Evolutionary conservation across 768 basidiomycete genomes (phyloP), one percentile per base, ranked within the genome.

Genomic region (Tylopilus rubrobrunneus): DNA sequence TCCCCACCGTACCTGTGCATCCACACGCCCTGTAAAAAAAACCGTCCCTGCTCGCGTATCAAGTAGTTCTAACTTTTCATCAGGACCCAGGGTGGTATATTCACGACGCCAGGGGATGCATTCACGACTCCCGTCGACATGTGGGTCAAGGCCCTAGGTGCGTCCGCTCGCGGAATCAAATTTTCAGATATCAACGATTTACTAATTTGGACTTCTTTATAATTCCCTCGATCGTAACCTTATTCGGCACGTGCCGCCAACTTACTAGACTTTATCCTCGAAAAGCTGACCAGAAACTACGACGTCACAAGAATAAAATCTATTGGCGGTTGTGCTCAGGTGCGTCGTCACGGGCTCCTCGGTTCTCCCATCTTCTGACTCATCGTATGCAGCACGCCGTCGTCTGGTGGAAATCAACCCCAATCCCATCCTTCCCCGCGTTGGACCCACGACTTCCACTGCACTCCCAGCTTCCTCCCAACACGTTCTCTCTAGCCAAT

Each of bases 61-160:
- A 43, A 45, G 50, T 53, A 36, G 47, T 42, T 34, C 65, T 68
- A 45, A 70, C 53, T 21, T 33, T 56, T 49, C 52, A 56, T 15
- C 66, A 92, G 91, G 67, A 93, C 89, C 1, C 86, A 88, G 56
- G 88, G 88, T 45, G 91, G 91, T 6, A 87, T 92, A 54, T 91
- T 91, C 70, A 91, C 87, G 42, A 89, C 87, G 0, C 86, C 87
- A 5, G 89, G 88, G 29, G 89, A 92, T 69, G 89, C 88, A 23
- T 91, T 87, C 66, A 92, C 88, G 37, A 91, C 90, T 7, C 90
- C 91, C 2, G 80, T 93, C 44, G 90, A 93, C 63, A 90, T 92
- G 87, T 92, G 90, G 90, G 83, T 91, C 51, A 90, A 89, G 67
- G 87, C 79, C 15, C 79, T 93, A 47, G 91, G 91, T 90, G 68